phyloP scores from a whole-genome alignment of 495 filamentous ascomycete genomes.

The Aspergillus funiculosus region DNA sequence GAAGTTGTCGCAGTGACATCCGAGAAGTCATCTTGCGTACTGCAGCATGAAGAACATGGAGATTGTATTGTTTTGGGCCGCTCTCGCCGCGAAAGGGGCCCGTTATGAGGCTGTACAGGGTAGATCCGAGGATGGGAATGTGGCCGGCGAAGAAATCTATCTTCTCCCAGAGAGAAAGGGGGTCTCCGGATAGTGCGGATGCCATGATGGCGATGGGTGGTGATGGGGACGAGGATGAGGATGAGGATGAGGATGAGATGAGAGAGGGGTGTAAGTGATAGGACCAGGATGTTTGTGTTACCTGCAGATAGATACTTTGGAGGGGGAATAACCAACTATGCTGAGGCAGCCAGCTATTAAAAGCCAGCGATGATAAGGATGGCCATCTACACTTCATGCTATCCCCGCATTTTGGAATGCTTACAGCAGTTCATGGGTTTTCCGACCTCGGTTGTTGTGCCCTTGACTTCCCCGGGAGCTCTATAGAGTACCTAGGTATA shows the following conservation, averaged over 20 bases:
- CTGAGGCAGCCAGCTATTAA: too few relatives aligned
- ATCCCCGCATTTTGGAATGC: not conserved
- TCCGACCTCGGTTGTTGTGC: too few relatives aligned
- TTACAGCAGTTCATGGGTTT: too few relatives aligned
- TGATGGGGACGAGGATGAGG: constrained; percentile 6
- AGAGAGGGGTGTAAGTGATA: not conserved
- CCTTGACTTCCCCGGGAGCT: too few relatives aligned
- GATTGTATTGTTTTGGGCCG: constrained; percentile 26
- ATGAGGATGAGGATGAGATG: constrained; percentile 6
- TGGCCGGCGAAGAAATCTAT: constrained; percentile 23
- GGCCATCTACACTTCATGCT: too few relatives aligned
- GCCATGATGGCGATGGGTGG: constrained; percentile 2
- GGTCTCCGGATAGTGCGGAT: constrained; percentile 14
- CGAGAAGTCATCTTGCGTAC: constrained; percentile 23
- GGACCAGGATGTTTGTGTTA: too few relatives aligned
- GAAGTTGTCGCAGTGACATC: constrained; percentile 25
- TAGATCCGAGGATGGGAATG: constrained; percentile 17
- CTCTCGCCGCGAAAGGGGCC: constrained; percentile 36
- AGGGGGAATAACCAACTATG: too few relatives aligned
- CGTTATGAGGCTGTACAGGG: constrained; percentile 28
- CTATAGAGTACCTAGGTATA: too few relatives aligned
- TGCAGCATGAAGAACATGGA: constrained; percentile 31
- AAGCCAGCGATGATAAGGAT: too few relatives aligned
- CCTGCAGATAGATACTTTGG: too few relatives aligned
- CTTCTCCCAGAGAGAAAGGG: constrained; percentile 37